A percentile compares a stretch with the other conserved stretches of the same genome.
Conservation (phyloP, 768 basidiomycete species). For the Agaricus subrufescens region DNA sequence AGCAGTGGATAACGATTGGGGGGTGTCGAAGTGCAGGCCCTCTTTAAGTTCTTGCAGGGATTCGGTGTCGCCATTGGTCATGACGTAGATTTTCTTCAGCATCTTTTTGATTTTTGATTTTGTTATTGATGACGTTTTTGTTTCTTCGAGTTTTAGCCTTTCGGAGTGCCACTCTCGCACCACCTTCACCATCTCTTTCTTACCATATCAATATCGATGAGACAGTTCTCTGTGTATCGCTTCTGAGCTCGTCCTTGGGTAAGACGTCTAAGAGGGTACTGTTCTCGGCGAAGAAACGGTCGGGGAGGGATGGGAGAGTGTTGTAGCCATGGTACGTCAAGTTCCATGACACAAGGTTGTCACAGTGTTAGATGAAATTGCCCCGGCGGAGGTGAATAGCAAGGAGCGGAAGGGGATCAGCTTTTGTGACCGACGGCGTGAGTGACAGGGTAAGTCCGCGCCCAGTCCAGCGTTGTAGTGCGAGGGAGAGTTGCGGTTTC, state of each 20-base stretch:
- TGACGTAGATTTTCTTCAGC: constrained; percentile 10
- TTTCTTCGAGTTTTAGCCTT: constrained; percentile 11
- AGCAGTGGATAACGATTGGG: not conserved
- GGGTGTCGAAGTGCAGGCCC: constrained; percentile 23
- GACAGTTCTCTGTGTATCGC: constrained; percentile 43
- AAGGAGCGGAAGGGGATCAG: constrained; percentile 37
- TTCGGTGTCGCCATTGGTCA: too few relatives aligned
- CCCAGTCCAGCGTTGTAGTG: not conserved
- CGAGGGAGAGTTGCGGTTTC: not conserved
- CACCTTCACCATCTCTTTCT: constrained; percentile 31
- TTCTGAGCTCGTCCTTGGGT: too few relatives aligned
- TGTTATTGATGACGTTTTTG: not conserved
- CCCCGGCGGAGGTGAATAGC: constrained; percentile 56
- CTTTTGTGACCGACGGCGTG: not conserved
- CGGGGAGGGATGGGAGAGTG: constrained; percentile 44
- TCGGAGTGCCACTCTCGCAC: too few relatives aligned
- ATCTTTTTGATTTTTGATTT: constrained; percentile 6
- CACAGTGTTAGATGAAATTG: constrained; percentile 49
- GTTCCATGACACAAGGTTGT: constrained; percentile 32
- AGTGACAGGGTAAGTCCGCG: not conserved
- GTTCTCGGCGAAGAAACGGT: constrained; percentile 28
- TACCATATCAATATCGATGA: constrained; percentile 47
- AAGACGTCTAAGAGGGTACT: not conserved
- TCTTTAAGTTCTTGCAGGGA: too few relatives aligned
- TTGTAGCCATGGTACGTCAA: constrained; percentile 49